These are phyloP conservation scores for Mesotaenium endlicherianum DNA, from an alignment of 139 green algal species.

Conservation along the genomic window DNA sequence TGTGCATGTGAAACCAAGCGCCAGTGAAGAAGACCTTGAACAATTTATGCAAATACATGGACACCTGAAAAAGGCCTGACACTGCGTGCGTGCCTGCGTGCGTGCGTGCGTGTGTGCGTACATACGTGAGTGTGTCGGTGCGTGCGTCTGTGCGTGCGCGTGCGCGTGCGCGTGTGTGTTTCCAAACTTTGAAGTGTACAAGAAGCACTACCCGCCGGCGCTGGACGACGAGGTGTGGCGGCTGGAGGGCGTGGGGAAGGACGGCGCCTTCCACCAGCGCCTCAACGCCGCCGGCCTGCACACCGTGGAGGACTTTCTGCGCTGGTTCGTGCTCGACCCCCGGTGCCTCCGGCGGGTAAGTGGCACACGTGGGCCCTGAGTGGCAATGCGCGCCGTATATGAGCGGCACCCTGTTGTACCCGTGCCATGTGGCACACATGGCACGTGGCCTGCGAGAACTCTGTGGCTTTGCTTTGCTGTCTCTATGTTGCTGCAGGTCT, in stretches of 20 bases:
- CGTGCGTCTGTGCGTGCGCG: too few species aligned
- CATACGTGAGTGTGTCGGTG: too few species aligned
- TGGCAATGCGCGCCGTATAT: not conserved
- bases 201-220: slow-evolving; percentile 42
- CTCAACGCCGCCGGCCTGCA: slow-evolving; percentile 13
- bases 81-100: too few species aligned
- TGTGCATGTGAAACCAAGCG: too few species aligned
- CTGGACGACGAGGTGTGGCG: slow-evolving; percentile 40
- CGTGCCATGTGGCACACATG: not conserved
- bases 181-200: slow-evolving; percentile 47
- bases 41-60: too few species aligned
- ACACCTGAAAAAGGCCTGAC: too few species aligned
- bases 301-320: slow-evolving; percentile 41
- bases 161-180: too few species aligned
- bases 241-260: slow-evolving; percentile 38
- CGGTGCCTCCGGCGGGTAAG: not conserved
- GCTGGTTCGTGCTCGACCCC: slow-evolving; percentile 21
- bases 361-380: not conserved
- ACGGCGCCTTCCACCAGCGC: slow-evolving; percentile 37
- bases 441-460: too few species aligned
- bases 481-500: not conserved
- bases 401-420: not conserved
- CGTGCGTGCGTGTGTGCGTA: too few species aligned
- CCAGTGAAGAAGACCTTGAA: too few species aligned
- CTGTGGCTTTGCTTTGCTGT: not conserved